These are phyloP conservation scores for Crassisporium funariophilum DNA, from an alignment of 768 basidiomycete species.

Conservation along the genomic window DNA sequence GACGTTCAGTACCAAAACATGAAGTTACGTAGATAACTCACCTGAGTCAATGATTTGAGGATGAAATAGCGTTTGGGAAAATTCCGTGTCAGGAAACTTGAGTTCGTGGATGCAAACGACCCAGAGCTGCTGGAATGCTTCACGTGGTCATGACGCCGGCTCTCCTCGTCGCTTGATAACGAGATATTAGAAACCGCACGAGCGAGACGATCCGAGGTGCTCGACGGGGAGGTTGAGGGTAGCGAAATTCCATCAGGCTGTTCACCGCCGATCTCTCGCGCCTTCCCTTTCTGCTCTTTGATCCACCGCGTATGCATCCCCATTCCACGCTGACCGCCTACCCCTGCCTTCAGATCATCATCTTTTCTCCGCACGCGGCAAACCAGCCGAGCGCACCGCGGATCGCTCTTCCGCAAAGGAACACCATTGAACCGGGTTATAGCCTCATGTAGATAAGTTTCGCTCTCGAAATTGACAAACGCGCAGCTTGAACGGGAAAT, in stretches of 20 bases:
- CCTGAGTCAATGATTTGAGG: constrained; percentile 84
- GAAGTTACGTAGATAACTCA: constrained; percentile 30
- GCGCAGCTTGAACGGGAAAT: constrained; percentile 96
- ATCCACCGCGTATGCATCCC: constrained; percentile 86
- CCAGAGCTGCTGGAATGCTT: constrained; percentile 60
- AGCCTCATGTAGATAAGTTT: constrained; percentile 62
- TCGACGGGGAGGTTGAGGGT: constrained; percentile 24
- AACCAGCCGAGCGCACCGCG: constrained; percentile 74
- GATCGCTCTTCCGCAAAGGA: constrained; percentile 68
- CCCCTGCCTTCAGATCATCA: constrained; percentile 87
- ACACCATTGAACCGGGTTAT: constrained; percentile 74
- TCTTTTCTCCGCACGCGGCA: constrained; percentile 81
- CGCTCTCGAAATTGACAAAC: constrained; percentile 84
- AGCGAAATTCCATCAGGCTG: constrained; percentile 13
- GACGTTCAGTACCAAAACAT: background rate
- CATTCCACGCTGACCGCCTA: constrained; percentile 86
- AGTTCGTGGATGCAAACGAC: constrained; percentile 81
- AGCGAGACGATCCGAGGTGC: constrained; percentile 27
- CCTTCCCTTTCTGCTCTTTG: constrained; percentile 56
- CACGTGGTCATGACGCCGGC: constrained; percentile 14
- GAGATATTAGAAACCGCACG: constrained; percentile 31
- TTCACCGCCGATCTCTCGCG: constrained; percentile 22
- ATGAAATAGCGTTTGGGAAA: constrained; percentile 94
- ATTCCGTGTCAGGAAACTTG: constrained; percentile 70
- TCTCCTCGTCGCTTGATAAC: constrained; percentile 43